Conservation (phyloP, 2,329 filamentous ascomycete genomes). For the Paracoccidioides lutzii region DNA sequence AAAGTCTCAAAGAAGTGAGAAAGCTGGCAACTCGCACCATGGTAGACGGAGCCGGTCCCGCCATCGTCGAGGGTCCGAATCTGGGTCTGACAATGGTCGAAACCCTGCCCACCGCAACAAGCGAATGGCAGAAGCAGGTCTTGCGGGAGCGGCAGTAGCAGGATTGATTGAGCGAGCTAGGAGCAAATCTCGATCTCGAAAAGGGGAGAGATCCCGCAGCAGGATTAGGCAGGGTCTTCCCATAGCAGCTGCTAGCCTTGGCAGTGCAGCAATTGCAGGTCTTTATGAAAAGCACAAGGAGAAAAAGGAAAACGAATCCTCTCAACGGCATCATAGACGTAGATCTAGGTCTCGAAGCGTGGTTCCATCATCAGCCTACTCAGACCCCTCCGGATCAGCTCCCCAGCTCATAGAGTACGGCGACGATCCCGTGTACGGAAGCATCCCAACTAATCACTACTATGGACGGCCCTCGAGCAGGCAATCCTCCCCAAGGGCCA, state of each 20-base stretch:
- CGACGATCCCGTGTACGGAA: slow-evolving; percentile 47
- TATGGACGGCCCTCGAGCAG: slow-evolving; percentile 31
- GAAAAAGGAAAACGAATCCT: slow-evolving; percentile 42
- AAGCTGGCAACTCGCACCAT: slow-evolving; percentile 26
- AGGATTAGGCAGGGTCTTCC: slow-evolving; percentile 45
- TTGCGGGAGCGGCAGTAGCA: slow-evolving; percentile 49
- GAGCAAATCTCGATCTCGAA: slow-evolving; percentile 44
- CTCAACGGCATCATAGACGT: slow-evolving; percentile 31
- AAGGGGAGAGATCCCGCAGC: slow-evolving; percentile 41
- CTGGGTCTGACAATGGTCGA: slow-evolving; percentile 22
- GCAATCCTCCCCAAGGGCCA: slow-evolving; percentile 23
- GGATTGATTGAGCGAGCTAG: slow-evolving; percentile 46
- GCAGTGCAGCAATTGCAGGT: slow-evolving; percentile 48
- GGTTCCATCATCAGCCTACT: slow-evolving; percentile 28
- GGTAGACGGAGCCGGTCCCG: slow-evolving; percentile 37
- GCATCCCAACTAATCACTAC: slow-evolving; percentile 36
- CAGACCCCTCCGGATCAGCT: slow-evolving; percentile 30
- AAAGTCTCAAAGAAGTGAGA: slow-evolving; percentile 38
- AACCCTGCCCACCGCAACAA: slow-evolving; percentile 41
- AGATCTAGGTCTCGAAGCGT: slow-evolving; percentile 35
- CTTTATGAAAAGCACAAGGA: slow-evolving; percentile 52
- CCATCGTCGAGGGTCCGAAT: slow-evolving; percentile 25
- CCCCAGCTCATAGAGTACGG: slow-evolving; percentile 52
- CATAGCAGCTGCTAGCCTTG: slow-evolving; percentile 47
- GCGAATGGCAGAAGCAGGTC: slow-evolving; percentile 48